Evolutionary conservation across 108 stramenopile genomes (phyloP).

Genomic region (Stephanodiscus minutulus): DNA sequence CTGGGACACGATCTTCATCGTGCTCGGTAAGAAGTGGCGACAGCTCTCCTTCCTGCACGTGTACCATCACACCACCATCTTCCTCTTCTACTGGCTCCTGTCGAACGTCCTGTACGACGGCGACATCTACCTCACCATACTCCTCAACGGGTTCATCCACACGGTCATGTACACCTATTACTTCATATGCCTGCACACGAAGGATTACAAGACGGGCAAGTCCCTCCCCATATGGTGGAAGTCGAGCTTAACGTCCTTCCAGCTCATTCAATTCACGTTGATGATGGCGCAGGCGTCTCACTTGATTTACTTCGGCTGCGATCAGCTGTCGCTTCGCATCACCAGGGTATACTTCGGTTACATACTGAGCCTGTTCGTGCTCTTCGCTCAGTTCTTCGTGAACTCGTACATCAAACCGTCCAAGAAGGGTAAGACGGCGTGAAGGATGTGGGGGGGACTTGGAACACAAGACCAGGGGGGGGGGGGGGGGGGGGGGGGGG

Average conservation of each 20-base stretch:
- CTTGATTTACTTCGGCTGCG: slow-evolving; percentile 71
- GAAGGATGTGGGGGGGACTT: not conserved
- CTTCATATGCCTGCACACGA: slow-evolving; percentile 99
- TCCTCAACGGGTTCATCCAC: slow-evolving; percentile 98
- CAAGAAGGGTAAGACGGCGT: slow-evolving; percentile 56
- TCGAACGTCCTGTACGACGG: slow-evolving; percentile 91
- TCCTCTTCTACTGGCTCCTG: slow-evolving; percentile 98
- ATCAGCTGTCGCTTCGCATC: slow-evolving; percentile 66
- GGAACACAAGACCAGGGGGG: not conserved
- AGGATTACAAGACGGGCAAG: slow-evolving; percentile 83
- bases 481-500: not conserved
- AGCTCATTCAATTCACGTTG: slow-evolving; percentile 96
- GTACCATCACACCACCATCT: slow-evolving; percentile 99
- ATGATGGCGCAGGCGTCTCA: slow-evolving; percentile 97
- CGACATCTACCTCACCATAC: slow-evolving; percentile 95
- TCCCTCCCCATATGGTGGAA: slow-evolving; percentile 98
- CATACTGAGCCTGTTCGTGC: slow-evolving; percentile 93
- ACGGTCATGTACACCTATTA: slow-evolving; percentile 99
- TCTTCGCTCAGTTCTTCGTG: slow-evolving; percentile 98
- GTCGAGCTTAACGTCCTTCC: slow-evolving; percentile 89
- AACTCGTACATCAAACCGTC: slow-evolving; percentile 89
- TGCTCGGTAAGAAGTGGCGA: slow-evolving; percentile 97
- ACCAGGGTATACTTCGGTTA: slow-evolving; percentile 88
- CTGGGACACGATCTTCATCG: slow-evolving; percentile 99
- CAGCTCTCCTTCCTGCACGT: slow-evolving; percentile 99